phyloP scores from a whole-genome alignment of 371 early-diverging fungal species.

The Circinella minor region DNA sequence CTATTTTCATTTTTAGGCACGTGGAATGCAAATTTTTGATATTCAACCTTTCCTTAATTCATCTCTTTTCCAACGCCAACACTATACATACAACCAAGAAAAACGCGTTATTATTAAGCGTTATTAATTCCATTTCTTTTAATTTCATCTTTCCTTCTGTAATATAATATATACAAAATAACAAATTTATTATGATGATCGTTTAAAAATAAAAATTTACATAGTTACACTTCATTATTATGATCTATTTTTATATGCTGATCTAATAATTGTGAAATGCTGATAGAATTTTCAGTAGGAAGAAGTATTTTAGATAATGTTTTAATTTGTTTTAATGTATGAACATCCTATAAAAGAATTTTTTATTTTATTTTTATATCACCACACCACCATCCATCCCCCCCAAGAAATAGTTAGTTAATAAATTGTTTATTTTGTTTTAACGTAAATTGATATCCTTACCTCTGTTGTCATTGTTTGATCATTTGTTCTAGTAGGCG shows the following conservation, averaged over 20 bases:
- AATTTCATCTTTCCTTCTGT: background rate
- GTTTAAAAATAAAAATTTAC: background rate
- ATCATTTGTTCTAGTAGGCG: background rate
- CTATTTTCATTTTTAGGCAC: constrained; percentile 30
- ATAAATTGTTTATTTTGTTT: background rate
- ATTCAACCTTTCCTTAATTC: constrained; percentile 65
- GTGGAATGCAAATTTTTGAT: constrained; percentile 67
- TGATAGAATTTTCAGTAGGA: background rate
- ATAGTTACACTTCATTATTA: background rate
- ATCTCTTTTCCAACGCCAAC: constrained; percentile 41
- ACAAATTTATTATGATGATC: background rate
- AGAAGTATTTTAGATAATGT: constrained; percentile 12
- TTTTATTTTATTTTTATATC: background rate
- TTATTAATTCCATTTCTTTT: constrained; percentile 16
- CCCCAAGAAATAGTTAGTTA: no score
- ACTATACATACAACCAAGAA: constrained; percentile 42
- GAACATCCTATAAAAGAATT: background rate
- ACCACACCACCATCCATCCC: background rate
- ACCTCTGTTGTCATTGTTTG: constrained; percentile 10
- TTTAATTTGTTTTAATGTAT: constrained; percentile 7
- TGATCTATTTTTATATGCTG: background rate
- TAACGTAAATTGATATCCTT: background rate
- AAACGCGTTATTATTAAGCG: constrained; percentile 45
- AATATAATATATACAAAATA: background rate
- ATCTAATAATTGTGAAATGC: background rate